Percentiles rank a stretch among this genome's conserved stretches.
phyloP scores from a whole-genome alignment of 352 stramenopile genomes.

The Globisporangium cylindrosporum region DNA sequence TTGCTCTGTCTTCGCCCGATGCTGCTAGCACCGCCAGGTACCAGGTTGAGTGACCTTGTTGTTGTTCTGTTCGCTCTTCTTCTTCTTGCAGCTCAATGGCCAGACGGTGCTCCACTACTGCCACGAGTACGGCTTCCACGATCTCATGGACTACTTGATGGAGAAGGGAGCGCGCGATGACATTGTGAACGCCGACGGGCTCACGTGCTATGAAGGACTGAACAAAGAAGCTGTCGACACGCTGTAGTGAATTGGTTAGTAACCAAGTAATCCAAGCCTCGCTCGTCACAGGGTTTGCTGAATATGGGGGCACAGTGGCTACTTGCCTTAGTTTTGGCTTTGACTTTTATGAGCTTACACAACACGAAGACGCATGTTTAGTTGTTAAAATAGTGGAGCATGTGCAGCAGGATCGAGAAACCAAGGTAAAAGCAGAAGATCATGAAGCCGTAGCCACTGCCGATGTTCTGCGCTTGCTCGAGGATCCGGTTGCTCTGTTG shows the following conservation, averaged over 20 bases:
- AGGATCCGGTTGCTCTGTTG: slow-evolving; percentile 72
- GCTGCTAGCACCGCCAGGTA: neutral
- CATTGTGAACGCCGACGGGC: slow-evolving; percentile 90
- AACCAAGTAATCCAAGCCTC: neutral
- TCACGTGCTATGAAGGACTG: slow-evolving; percentile 95
- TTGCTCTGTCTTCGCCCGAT: neutral
- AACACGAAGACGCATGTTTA: slow-evolving; percentile 23
- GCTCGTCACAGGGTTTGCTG: neutral
- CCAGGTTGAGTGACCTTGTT: neutral
- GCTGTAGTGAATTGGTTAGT: slow-evolving; percentile 29
- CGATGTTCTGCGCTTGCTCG: slow-evolving; percentile 72
- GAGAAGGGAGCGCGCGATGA: slow-evolving; percentile 93
- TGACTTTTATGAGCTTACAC: neutral
- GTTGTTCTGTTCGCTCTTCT: neutral
- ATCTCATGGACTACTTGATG: slow-evolving; percentile 93
- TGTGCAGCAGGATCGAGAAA: slow-evolving; percentile 67
- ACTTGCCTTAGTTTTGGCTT: neutral
- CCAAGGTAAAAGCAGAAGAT: slow-evolving; percentile 84
- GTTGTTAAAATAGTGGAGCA: slow-evolving; percentile 81
- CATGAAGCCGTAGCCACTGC: slow-evolving; percentile 77
- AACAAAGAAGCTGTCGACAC: slow-evolving; percentile 81
- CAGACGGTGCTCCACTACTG: slow-evolving; percentile 93
- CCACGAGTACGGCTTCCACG: slow-evolving; percentile 93
- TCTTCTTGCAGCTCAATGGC: slow-evolving; percentile 65
- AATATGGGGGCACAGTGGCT: neutral